A percentile compares a stretch with the other conserved stretches of the same genome.
Evolutionary conservation across 495 filamentous ascomycete genomes (phyloP).

Genomic region (Lepraria neglecta): DNA sequence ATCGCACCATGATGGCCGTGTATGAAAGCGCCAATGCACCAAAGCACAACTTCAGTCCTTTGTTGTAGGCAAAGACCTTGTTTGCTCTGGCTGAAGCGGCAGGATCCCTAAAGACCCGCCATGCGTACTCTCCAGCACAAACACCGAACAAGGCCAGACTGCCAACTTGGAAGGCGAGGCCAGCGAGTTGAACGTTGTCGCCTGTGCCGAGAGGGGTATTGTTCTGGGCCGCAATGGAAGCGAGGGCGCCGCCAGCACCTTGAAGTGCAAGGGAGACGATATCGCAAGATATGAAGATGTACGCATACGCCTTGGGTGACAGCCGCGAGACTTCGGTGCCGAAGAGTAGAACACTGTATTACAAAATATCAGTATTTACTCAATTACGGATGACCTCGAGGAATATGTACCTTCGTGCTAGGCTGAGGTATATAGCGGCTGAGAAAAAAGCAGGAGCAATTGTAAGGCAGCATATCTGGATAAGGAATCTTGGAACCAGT

Average conservation of each 20-base stretch:
- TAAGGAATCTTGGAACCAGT: conserved; percentile 45
- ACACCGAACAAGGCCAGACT: conserved; percentile 53
- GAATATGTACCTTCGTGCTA: conserved; percentile 27
- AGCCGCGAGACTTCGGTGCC: conserved; percentile 47
- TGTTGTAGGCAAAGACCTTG: conserved; percentile 28
- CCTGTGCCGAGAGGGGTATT: conserved; percentile 36
- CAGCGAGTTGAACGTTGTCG: conserved; percentile 61
- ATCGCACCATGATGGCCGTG: conserved; percentile 32
- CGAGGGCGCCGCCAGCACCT: conserved; percentile 57
- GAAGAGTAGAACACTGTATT: conserved; percentile 50
- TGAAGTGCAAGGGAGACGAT: conserved; percentile 56
- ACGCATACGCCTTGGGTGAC: conserved; percentile 53
- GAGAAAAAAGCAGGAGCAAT: conserved; percentile 59
- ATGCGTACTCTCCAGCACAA: conserved; percentile 45
- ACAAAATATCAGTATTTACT: conserved; percentile 50
- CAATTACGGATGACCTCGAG: neutral
- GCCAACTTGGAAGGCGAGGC: conserved; percentile 60
- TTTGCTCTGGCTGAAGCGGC: conserved; percentile 10
- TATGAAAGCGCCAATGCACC: conserved; percentile 29
- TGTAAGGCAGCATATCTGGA: conserved; percentile 60
- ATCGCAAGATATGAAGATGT: conserved; percentile 60
- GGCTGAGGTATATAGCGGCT: conserved; percentile 57
- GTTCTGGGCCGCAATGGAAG: conserved; percentile 43
- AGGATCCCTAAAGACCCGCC: conserved; percentile 10
- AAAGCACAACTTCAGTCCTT: conserved; percentile 34